These are phyloP conservation scores for Brassica juncea DNA, from an alignment of 345 rosid genomes.

Conservation along the genomic window DNA sequence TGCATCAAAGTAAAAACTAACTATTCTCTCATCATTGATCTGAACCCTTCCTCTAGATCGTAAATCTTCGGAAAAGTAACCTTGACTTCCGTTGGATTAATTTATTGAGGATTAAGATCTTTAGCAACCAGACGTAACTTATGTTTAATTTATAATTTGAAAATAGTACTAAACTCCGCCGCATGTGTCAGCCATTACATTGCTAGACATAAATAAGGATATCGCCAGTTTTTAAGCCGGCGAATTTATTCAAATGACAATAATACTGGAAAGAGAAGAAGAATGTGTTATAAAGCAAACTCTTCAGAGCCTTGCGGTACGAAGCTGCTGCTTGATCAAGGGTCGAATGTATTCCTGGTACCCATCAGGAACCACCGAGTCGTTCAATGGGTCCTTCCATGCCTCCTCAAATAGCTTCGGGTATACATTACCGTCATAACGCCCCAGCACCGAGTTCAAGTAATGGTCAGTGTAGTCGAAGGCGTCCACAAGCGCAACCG, in stretches of 20 bases:
- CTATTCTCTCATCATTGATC: background rate
- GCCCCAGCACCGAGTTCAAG: slow-evolving; percentile 78
- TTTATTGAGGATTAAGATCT: background rate
- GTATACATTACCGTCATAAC: slow-evolving; percentile 91
- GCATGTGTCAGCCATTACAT: slow-evolving; percentile 5
- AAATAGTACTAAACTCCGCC: background rate
- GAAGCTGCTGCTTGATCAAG: slow-evolving; percentile 82
- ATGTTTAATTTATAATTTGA: background rate
- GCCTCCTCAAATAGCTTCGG: slow-evolving; percentile 85
- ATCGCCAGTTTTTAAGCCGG: slow-evolving; percentile 8
- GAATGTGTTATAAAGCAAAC: background rate
- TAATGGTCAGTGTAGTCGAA: slow-evolving; percentile 90
- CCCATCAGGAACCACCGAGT: slow-evolving; percentile 92
- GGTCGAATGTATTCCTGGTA: slow-evolving; percentile 83
- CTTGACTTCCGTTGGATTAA: background rate
- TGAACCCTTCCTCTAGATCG: background rate
- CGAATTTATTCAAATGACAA: slow-evolving; percentile 26
- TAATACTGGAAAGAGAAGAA: background rate
- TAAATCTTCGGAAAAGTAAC: background rate
- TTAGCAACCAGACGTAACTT: background rate
- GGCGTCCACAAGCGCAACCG: slow-evolving; percentile 84
- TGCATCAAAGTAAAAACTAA: background rate
- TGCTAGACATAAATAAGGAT: slow-evolving; percentile 28
- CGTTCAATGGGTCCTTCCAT: slow-evolving; percentile 96
- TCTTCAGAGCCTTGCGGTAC: slow-evolving; percentile 72